Base-by-base conservation (phyloP, 2,329 filamentous ascomycete species). In the Colletotrichum chrysophilum region DNA sequence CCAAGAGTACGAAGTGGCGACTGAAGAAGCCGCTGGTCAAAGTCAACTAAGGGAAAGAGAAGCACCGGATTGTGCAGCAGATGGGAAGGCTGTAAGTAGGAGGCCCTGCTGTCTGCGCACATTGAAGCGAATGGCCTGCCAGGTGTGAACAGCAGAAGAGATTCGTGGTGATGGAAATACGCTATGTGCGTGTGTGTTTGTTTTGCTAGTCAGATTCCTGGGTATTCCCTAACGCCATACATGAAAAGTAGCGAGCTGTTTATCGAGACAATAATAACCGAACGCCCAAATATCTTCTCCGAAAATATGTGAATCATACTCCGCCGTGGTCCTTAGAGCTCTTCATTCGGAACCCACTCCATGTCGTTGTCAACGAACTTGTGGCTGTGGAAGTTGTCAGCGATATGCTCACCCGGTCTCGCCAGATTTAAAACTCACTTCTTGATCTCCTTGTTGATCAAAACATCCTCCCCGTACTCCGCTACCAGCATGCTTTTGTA, bases 401-500 rank as follows among this genome's bases (percentile, higher is more conserved):
- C 7, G 43, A 4, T 16, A 7, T 10, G 21, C 12, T 7, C 28
- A 14, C 55, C 8, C 13, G 21, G 7, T 38, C 26, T 48, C 4
- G 28, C 18, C 7, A 36, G 9, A 13, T 6, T 34, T n/a, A 32
- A 12, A 48, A 78, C 89, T 77, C 85, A 92, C 90, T 85, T 86
- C 75, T 91, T 84, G 77, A 85, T 92, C 5, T 89, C 83, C 0
- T 86, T 91, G 21, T 86, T 83, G 1, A 84, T 86, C 73, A 94
- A 79, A 0, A 91, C 87, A 60, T 85, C 87, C 64, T 86, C 80
- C 5, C 88, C 84, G 78, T 93, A 94, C 79, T 93, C 91, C 12
- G 89, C 86, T 24, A 85, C 85, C 2, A 94, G 84, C 65, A 93
- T 87, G 62, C 91, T 89, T 75, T 89, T 87, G 80, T 92, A 93